Percentiles rank a stretch among this genome's conserved stretches.
Conservation (phyloP, 768 basidiomycete genomes). For the Hypholoma sublateritium region DNA sequence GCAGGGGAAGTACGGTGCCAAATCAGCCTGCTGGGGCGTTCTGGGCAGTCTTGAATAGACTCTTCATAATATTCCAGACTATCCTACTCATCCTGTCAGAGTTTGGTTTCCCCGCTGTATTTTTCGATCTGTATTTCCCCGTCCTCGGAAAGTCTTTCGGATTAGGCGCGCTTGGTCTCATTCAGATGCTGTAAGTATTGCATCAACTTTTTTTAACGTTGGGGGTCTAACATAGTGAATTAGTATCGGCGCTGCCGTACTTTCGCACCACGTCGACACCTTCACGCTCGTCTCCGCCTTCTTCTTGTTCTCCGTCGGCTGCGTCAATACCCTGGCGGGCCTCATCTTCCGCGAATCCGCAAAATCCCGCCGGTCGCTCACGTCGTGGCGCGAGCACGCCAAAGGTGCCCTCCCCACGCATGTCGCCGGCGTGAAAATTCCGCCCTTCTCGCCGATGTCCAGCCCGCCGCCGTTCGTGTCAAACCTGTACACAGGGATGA, state of each 20-base stretch:
- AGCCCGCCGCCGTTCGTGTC: slow-evolving; percentile 36
- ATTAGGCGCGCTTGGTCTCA: slow-evolving; percentile 81
- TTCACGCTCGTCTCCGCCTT: slow-evolving; percentile 92
- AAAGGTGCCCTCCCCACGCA: slow-evolving; percentile 55
- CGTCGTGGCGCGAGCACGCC: slow-evolving; percentile 57
- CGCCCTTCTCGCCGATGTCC: slow-evolving; percentile 30
- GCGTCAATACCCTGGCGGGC: slow-evolving; percentile 79
- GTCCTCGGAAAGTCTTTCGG: slow-evolving; percentile 84
- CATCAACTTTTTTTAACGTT: background rate
- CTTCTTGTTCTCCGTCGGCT: slow-evolving; percentile 90
- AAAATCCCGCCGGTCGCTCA: slow-evolving; percentile 62
- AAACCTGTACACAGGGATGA: slow-evolving; percentile 28
- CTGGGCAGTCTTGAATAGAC: slow-evolving; percentile 86
- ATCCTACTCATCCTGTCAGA: slow-evolving; percentile 82
- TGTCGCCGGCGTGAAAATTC: slow-evolving; percentile 34
- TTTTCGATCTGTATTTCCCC: slow-evolving; percentile 86
- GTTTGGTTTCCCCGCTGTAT: slow-evolving; percentile 72
- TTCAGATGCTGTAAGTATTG: slow-evolving; percentile 75
- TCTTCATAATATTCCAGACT: slow-evolving; percentile 86
- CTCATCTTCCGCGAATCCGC: slow-evolving; percentile 68
- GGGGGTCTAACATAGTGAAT: background rate
- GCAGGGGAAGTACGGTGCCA: slow-evolving; percentile 77
- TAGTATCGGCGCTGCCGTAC: slow-evolving; percentile 69
- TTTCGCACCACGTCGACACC: slow-evolving; percentile 79
- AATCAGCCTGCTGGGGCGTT: slow-evolving; percentile 90